Evolutionary conservation across 768 basidiomycete species (phyloP), one percentile per base, ranked within the genome.

Genomic region (Suillus cothurnatus): DNA sequence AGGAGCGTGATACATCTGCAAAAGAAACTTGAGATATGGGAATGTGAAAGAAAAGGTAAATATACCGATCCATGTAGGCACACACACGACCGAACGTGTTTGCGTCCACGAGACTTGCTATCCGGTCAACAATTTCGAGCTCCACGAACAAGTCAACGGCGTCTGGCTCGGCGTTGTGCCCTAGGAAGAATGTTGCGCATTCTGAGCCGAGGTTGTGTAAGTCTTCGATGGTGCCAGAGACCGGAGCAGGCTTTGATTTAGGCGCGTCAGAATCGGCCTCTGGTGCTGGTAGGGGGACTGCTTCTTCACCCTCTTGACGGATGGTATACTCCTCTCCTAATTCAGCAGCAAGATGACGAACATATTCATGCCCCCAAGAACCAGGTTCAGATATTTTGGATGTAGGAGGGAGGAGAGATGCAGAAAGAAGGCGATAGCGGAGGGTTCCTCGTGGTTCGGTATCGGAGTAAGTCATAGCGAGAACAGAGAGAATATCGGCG

Each of bases 391-490:
- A 84, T 26, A 93, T 85, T 4, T 88, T 86, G 3, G 91, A 86
- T 47, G 87, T 82, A 21, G 87, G 82, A 21, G 84, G 72, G 39
- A 89, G 86, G 53, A 87, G 85, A 5, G 50, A 52, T 9, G 88
- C 86, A 8, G 93, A 91, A 41, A 95, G 50, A 26, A 99, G 86
- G 56, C 96, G 92, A 80, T 97, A 99, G 67, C 89, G 88, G 34
- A 99, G 88, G 3, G 97, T 99, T 64, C 97, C 97, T 58, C 97
- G 90, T 47, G 95, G 94, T 80, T 97, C 90, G 21, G 94, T 96
- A 79, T 99, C 97, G 11, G 96, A 98, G 76, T 99, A 99, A 8
- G 97, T 99, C 97, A 99, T 99, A 8, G 97, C 97, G 53, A 99
- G 89, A 7, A 98, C 97, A 45, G 97, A 98, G 32, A 99, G 85